Evolutionary conservation across 306 rosid species (phyloP).

Genomic region (Trifolium subterraneum): DNA sequence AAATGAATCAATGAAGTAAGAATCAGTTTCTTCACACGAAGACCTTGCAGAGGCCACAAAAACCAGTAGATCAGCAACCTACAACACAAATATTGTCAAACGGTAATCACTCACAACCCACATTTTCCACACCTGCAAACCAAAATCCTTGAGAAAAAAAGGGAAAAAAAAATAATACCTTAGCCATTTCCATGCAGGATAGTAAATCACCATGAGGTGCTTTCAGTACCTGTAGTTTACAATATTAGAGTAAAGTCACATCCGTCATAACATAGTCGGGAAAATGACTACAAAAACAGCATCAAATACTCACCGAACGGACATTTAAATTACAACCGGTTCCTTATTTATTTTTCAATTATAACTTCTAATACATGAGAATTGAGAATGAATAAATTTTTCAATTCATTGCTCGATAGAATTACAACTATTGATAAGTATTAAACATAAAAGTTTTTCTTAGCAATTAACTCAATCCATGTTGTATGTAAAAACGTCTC

Average conservation of each 20-base stretch:
- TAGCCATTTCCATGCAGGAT: slow-evolving; percentile 91
- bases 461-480: background rate
- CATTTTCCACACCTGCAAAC: slow-evolving; percentile 11
- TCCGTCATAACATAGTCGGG: slow-evolving; percentile 3
- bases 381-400: background rate
- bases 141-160: background rate
- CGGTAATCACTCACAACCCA: slow-evolving; percentile 36
- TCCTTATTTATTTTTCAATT: background rate
- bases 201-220: slow-evolving; percentile 88
- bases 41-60: slow-evolving; percentile 77
- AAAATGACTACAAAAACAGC: background rate
- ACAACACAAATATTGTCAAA: slow-evolving; percentile 24
- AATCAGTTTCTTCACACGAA: slow-evolving; percentile 56
- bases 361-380: background rate
- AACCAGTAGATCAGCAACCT: slow-evolving; percentile 94
- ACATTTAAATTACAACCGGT: background rate
- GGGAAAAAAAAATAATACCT: slow-evolving; percentile 55
- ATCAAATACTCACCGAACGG: background rate
- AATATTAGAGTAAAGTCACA: background rate
- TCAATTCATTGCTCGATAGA: background rate
- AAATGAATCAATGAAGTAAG: slow-evolving; percentile 79
- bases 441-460: background rate
- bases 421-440: background rate
- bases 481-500: background rate
- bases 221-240: slow-evolving; percentile 63